Evolutionary conservation across 129 eudicot genomes (phyloP), one percentile per base, ranked within the genome.

Genomic region (Artemisia tridentata): DNA sequence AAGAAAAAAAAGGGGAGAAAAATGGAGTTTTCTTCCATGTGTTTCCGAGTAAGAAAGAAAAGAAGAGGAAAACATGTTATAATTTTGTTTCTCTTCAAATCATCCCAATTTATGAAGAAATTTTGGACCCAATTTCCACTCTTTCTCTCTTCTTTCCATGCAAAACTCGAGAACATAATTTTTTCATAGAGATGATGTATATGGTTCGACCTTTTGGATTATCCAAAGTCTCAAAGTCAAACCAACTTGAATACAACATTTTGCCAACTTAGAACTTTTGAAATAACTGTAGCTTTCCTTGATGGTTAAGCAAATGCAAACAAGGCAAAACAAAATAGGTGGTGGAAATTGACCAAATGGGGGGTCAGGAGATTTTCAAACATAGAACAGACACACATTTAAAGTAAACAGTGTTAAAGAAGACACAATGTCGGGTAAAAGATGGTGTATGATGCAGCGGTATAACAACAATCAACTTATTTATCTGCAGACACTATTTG

Each of bases 251-350:
- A 14, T 12, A 75, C 38, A 23, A 60, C 46, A 68, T 67, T 67
- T 51, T 53, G 16, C 67, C 31, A 65, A 55, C 49, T 20, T 49
- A 20, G 58, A 29, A 29, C 17, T 75, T 51, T 16, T 57, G 74
- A 53, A 61, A 62, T 11, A 69, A 51, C 41, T 13, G 64, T 52
- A 62, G 59, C 58, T 53, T 70, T 52, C 71, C 76, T 69, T 77
- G 81, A 70, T 71, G 67, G 67, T 63, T 77, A 77, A 69, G 81
- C 38, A 69, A 61, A 58, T 45, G 72, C 46, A 65, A 45, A 72
- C 18, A 78, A 59, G 29, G 46, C 48, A 49, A 29, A 17, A 55
- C 52, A 38, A 41, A 56, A 9, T 20, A 55, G 52, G 46, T 14
- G 43, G 53, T 73, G 50, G 29, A 34, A 50, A 53, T 31, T 19